Conservation (phyloP, 345 rosid genomes). For the Sonneratia alba region DNA sequence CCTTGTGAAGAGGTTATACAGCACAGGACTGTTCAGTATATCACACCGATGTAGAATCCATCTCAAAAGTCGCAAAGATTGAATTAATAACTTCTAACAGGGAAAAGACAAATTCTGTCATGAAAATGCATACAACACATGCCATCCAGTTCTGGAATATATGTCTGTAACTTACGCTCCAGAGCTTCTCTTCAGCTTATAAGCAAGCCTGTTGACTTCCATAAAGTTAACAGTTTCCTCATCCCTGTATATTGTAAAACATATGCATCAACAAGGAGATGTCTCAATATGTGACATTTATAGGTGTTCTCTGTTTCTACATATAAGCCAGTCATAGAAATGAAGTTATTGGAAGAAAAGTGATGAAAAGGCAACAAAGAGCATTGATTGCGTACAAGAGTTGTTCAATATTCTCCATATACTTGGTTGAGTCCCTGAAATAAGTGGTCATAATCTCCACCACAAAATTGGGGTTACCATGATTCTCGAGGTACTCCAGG, state of each 20-base stretch:
- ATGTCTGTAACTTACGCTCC: conserved; percentile 11
- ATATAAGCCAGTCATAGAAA: no score
- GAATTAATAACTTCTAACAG: no score
- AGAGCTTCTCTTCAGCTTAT: conserved; percentile 17
- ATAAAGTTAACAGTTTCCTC: conserved; percentile 9
- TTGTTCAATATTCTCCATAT: conserved; percentile 10
- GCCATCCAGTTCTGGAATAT: not conserved
- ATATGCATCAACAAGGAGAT: no score
- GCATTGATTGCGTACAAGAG: conserved; percentile 14
- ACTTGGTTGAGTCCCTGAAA: conserved; percentile 14
- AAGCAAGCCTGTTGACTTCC: conserved; percentile 11
- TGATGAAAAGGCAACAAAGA: not conserved
- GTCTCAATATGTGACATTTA: no score
- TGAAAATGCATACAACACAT: not conserved
- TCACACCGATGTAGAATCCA: no score
- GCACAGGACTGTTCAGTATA: no score
- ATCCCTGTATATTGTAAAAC: conserved; percentile 10
- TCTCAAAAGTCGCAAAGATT: no score
- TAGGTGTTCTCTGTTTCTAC: no score
- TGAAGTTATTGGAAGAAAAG: not conserved
- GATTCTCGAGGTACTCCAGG: conserved; percentile 19
- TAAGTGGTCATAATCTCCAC: conserved; percentile 20
- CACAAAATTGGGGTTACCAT: conserved; percentile 16
- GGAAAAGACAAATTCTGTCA: not conserved
- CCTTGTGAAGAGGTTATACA: not conserved